These are phyloP conservation scores for Emergomyces pasteurianus DNA, from an alignment of 2,329 filamentous ascomycete genomes.

Conservation along the genomic window DNA sequence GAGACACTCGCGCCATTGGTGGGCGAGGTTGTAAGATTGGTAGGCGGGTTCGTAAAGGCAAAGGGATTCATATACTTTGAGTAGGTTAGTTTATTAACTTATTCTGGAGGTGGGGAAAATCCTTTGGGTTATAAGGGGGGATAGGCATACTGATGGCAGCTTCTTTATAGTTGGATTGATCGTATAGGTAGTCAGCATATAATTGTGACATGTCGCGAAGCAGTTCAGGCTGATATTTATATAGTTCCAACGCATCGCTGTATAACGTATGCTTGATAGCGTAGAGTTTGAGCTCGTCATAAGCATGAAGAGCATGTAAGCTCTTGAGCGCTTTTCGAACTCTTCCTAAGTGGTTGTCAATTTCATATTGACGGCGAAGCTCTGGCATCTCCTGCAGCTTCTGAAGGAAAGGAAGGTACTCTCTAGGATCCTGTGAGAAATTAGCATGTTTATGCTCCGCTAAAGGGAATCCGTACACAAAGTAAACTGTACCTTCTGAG, in stretches of 20 bases:
- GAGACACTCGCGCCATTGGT: conserved; percentile 84
- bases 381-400: conserved; percentile 63
- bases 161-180: conserved; percentile 66
- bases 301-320: conserved; percentile 59
- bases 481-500: conserved; percentile 53
- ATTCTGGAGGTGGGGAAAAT: background rate
- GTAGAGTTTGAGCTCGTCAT: conserved; percentile 69
- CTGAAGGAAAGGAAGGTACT: conserved; percentile 92
- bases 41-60: conserved; percentile 61
- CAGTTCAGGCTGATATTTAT: conserved; percentile 64
- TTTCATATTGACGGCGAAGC: conserved; percentile 63
- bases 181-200: conserved; percentile 68
- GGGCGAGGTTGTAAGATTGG: conserved; percentile 70
- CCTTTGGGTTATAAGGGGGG: background rate
- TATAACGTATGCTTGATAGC: conserved; percentile 70
- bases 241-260: conserved; percentile 61
- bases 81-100: background rate
- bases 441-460: background rate
- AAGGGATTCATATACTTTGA: conserved; percentile 68
- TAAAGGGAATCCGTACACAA: background rate
- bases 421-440: conserved; percentile 56
- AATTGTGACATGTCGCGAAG: conserved; percentile 59
- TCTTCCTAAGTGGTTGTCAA: conserved; percentile 77
- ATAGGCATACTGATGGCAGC: conserved; percentile 53
- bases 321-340: conserved; percentile 65